Conservation (phyloP, 225 moss, liverwort and hornwort species). For the Marchantia polymorpha region DNA sequence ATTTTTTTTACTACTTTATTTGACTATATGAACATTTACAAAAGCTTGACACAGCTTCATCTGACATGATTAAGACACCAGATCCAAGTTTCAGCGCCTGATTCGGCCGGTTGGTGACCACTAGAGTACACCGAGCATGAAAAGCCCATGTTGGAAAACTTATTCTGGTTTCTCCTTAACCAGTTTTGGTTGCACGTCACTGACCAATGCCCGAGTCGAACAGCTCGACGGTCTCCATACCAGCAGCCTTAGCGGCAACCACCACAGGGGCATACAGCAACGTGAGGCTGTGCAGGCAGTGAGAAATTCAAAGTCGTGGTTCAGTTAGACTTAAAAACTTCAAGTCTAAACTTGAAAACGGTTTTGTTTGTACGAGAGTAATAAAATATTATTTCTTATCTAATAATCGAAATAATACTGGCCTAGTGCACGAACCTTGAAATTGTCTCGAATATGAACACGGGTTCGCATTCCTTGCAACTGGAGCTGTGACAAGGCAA, state of each 20-base stretch:
- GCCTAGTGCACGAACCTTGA: background rate
- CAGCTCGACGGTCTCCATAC: background rate
- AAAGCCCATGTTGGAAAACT: no score
- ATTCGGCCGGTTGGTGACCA: no score
- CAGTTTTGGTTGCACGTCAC: background rate
- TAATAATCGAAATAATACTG: background rate
- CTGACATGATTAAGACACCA: no score
- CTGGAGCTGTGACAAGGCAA: slow-evolving; percentile 5
- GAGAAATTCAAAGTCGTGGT: background rate
- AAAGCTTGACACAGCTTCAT: no score
- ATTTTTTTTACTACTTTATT: no score
- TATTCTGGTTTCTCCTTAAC: no score
- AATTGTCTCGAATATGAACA: slow-evolving; percentile 10
- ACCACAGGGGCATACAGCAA: slow-evolving; percentile 2
- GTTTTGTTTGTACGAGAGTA: background rate
- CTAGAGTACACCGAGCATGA: no score
- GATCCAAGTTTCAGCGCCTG: no score
- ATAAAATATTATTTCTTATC: no score
- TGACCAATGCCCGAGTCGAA: background rate
- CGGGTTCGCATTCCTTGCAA: slow-evolving; percentile 19
- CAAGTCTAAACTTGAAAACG: no score
- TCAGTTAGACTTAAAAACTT: background rate
- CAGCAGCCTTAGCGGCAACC: background rate
- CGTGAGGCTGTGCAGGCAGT: background rate
- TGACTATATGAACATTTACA: no score